These are phyloP conservation scores for Aegle marmelos DNA, from an alignment of 345 rosid species.

Conservation along the genomic window DNA sequence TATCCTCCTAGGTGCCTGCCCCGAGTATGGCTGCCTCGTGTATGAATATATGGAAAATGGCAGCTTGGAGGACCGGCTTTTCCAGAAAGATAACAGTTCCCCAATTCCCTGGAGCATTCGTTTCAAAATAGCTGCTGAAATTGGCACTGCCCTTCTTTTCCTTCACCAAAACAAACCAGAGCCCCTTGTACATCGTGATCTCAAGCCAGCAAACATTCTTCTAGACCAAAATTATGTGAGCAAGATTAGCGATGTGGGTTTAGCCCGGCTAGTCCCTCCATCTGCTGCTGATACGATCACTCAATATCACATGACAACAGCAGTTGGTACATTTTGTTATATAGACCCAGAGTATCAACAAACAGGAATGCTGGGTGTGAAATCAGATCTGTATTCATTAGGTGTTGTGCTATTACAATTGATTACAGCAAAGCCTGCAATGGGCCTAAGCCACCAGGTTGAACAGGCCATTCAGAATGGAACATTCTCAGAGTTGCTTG, in stretches of 20 bases:
- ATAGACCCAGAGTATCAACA: constrained; percentile 92
- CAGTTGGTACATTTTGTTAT: constrained; percentile 86
- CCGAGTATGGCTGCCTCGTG: constrained; percentile 78
- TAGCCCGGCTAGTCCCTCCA: constrained; percentile 74
- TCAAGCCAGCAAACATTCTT: constrained; percentile 89
- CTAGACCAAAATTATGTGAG: constrained; percentile 53
- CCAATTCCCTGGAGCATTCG: constrained; percentile 66
- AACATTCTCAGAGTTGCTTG: constrained; percentile 51
- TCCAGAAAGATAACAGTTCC: constrained; percentile 56
- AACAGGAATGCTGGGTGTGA: constrained; percentile 78
- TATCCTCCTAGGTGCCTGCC: constrained; percentile 86
- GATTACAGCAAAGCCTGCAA: constrained; percentile 63
- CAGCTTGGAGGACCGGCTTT: constrained; percentile 81
- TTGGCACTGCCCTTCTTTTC: constrained; percentile 69
- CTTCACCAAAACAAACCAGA: constrained; percentile 88
- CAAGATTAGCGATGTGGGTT: constrained; percentile 77
- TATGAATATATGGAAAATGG: constrained; percentile 94
- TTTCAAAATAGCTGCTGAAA: constrained; percentile 72
- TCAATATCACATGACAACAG: constrained; percentile 60
- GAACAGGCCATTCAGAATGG: constrained; percentile 59
- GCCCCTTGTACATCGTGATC: constrained; percentile 83
- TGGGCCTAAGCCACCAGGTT: constrained; percentile 63
- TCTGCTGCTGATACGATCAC: constrained; percentile 38
- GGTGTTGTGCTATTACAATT: constrained; percentile 81
- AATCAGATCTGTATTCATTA: constrained; percentile 78